Evolutionary conservation across 495 filamentous ascomycete species (phyloP).

Genomic region (Elasticomyces elasticus): DNA sequence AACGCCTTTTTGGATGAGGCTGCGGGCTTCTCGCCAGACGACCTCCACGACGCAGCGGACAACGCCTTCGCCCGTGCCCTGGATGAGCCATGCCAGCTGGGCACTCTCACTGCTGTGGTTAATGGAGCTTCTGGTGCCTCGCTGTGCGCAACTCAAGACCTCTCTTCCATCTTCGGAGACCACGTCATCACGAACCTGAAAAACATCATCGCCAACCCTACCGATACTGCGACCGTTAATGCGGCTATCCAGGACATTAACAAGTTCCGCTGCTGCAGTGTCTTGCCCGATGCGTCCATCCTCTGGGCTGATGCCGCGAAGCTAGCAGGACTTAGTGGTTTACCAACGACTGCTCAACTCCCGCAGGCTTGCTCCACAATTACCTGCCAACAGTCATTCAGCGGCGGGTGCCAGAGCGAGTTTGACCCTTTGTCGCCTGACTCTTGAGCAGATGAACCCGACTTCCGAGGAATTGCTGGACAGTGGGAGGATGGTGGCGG

Average conservation of each 20-base stretch:
- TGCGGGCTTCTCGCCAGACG: no score
- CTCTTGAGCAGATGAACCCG: no score
- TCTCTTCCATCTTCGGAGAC: conserved; percentile 1
- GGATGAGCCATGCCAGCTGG: conserved; percentile 5
- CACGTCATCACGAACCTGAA: neutral
- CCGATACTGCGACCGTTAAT: neutral
- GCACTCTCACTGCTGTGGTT: neutral
- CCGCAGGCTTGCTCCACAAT: no score
- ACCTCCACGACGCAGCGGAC: neutral
- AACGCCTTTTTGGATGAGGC: no score
- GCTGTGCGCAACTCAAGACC: neutral
- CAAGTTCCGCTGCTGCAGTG: conserved; percentile 1
- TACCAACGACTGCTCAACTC: no score
- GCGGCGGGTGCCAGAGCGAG: no score
- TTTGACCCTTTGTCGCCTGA: no score
- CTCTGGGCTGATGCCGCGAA: conserved; percentile 1
- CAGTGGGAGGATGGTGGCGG: no score
- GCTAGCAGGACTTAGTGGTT: no score
- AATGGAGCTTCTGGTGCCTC: neutral
- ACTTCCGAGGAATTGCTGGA: no score
- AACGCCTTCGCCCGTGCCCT: neutral
- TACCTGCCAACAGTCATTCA: no score
- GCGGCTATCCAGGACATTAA: conserved; percentile 1
- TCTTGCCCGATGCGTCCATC: neutral
- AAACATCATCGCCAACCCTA: neutral